Percentiles rank a stretch among this genome's conserved stretches.
phyloP scores from a whole-genome alignment of 345 rosid species.

The Arabidopsis thaliana region TAIR10.1 NC_003070.9:6036501-6037000 shows the following conservation, averaged over 20 bases:
- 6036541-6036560: slow-evolving; percentile 32
- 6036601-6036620: slow-evolving; percentile 94
- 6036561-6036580: slow-evolving; percentile 1
- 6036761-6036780: slow-evolving; percentile 83
- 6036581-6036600: slow-evolving; percentile 19
- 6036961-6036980: slow-evolving; percentile 36
- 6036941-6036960: slow-evolving; percentile 32
- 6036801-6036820: slow-evolving; percentile 71
- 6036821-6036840: slow-evolving; percentile 84
- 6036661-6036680: slow-evolving; percentile 91
- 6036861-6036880: slow-evolving; percentile 87
- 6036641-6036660: slow-evolving; percentile 85
- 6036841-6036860: slow-evolving; percentile 73
- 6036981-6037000: slow-evolving; percentile 4
- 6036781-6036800: slow-evolving; percentile 55
- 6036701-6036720: slow-evolving; percentile 95
- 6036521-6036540: slow-evolving; percentile 7
- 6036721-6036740: slow-evolving; percentile 93
- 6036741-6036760: slow-evolving; percentile 74
- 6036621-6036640: slow-evolving; percentile 97
- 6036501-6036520: neutral
- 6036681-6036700: slow-evolving; percentile 91
- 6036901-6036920: slow-evolving; percentile 93
- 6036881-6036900: slow-evolving; percentile 80
- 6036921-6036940: slow-evolving; percentile 67